These are phyloP conservation scores for Suillus subaureus DNA, from an alignment of 768 basidiomycete species.

Conservation along the genomic window DNA sequence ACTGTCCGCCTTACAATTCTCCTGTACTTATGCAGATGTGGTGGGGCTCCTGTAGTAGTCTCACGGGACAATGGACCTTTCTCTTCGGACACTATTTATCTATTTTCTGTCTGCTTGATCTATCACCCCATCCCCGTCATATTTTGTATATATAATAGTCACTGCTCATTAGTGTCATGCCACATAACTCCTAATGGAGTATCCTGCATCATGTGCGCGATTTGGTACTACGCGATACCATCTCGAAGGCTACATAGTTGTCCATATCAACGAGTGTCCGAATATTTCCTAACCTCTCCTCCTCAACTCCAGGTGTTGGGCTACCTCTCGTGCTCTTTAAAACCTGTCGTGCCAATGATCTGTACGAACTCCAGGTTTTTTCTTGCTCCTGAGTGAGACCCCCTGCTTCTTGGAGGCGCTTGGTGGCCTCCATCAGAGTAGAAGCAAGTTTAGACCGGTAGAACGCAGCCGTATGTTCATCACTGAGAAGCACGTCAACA, in stretches of 20 bases:
- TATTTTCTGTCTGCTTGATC: constrained; percentile 9
- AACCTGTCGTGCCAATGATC: constrained; percentile 21
- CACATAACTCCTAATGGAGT: constrained; percentile 9
- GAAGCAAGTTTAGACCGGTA: constrained; percentile 51
- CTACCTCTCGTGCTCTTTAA: constrained; percentile 16
- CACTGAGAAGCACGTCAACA: constrained; percentile 37
- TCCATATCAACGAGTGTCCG: constrained; percentile 29
- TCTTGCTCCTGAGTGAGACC: constrained; percentile 18
- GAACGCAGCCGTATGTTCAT: constrained; percentile 32
- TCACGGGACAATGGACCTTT: constrained; percentile 13
- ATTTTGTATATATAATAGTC: constrained; percentile 15
- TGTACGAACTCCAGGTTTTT: constrained; percentile 20
- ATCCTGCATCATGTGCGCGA: constrained; percentile 21
- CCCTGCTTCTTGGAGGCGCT: constrained; percentile 32
- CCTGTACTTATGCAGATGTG: constrained; percentile 20
- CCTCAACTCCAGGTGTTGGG: constrained; percentile 19
- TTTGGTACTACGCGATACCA: constrained; percentile 30
- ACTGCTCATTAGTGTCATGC: constrained; percentile 5
- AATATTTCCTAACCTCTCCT: constrained; percentile 28
- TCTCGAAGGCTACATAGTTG: constrained; percentile 29
- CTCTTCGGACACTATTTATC: constrained; percentile 13
- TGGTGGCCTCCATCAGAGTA: constrained; percentile 44
- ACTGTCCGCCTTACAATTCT: not conserved
- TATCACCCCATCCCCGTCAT: not conserved
- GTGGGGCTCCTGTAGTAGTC: constrained; percentile 10